Conservation (phyloP, 2,329 filamentous ascomycete species). For the Aspergillus sojae region DNA sequence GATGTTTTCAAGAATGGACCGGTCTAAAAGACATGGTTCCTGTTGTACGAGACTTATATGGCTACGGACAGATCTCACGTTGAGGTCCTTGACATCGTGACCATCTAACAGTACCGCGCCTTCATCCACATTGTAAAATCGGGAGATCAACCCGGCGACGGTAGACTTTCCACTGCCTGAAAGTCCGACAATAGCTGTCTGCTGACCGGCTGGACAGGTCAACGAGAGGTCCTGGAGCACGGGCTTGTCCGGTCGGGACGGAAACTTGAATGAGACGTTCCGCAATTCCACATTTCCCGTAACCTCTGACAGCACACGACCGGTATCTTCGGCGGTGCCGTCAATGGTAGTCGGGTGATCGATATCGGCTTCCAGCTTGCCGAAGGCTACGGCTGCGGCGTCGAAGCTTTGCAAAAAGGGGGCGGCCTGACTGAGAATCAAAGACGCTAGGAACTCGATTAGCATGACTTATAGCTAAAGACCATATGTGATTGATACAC, state of each 20-base stretch:
- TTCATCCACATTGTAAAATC: conserved; percentile 63
- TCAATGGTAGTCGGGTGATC: conserved; percentile 54
- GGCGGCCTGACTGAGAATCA: conserved; percentile 42
- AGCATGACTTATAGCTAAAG: background rate
- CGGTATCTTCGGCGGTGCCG: conserved; percentile 23
- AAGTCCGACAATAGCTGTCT: conserved; percentile 69
- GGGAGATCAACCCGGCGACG: conserved; percentile 69
- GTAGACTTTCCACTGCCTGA: conserved; percentile 77
- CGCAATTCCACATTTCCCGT: conserved; percentile 38
- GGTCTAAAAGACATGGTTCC: conserved; percentile 81
- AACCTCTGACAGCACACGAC: conserved; percentile 25
- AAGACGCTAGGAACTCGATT: conserved; percentile 25
- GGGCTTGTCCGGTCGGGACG: conserved; percentile 43
- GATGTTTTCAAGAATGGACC: conserved; percentile 82
- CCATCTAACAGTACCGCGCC: conserved; percentile 44
- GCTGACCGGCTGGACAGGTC: conserved; percentile 43
- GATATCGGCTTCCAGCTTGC: conserved; percentile 62
- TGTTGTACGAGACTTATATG: conserved; percentile 45
- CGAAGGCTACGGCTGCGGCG: conserved; percentile 56
- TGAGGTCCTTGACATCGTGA: conserved; percentile 35
- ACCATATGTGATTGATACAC: background rate
- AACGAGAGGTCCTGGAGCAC: conserved; percentile 39
- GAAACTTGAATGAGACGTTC: conserved; percentile 35
- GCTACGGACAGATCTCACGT: conserved; percentile 22
- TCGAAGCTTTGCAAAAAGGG: conserved; percentile 51